Base-by-base conservation (phyloP, 441 rosid species). In the Melastoma candidum region DNA sequence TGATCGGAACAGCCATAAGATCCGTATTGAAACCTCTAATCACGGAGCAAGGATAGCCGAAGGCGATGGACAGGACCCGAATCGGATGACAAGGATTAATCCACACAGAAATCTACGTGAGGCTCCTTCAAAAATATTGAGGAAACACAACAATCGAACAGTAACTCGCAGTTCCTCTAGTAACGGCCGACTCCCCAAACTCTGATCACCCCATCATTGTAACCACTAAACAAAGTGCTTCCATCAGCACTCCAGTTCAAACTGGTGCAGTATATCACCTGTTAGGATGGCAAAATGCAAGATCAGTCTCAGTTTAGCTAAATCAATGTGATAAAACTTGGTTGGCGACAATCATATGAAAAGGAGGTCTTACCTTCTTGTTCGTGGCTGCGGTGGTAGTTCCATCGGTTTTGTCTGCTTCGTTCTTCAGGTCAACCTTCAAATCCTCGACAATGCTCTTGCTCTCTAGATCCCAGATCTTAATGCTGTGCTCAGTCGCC, bases 381-480 rank as follows among this genome's bases (percentile, higher is more conserved):
- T 57, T 63, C 44, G 69, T 51, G 53, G 80, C 58, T 29, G 77
- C 67, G 13, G 74, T 72, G 1, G 75, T 74, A 7, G 77, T 73
- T n/a, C 74, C 87, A 3, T 76, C 95, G 2, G 82, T 59, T 48
- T 73, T 78, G 73, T 87, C 96, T 1, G 96, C 95, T 70, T 92
- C 98, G 0, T 89, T 80, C 78, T 85, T 92, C 54, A 92, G 85
- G 61, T 92, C 98, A 27, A 92, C 90, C 84, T 80, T 87, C 75
- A 17, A 17, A 17, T 17, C 22, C 22, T 17, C 22, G 22, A 17
- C 22, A 17, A 17, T 17, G 22, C 22, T 76, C 87, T 90, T 90
- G 71, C 96, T 90, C 73, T 90, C 96, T 1, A 90, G 70, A 77
- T 90, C 96, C 98, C 98, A 90, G 66, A 92, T 85, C 93, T 87